Conservation (phyloP, 2,329 filamentous ascomycete genomes). For the Trichophyton verrucosum region DNA sequence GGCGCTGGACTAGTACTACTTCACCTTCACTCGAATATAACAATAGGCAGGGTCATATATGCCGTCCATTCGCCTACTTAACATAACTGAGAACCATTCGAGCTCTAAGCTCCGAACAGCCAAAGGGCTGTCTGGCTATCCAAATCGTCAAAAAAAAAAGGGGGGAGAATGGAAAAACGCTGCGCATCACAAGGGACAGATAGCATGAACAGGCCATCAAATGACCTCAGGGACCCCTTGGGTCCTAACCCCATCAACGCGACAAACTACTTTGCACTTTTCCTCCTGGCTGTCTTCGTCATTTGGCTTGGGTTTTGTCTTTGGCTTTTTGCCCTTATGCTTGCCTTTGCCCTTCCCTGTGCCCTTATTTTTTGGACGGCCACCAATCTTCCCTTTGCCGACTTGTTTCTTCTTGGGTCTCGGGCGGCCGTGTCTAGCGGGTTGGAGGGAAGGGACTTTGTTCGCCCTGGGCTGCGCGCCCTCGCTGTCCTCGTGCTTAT, state of each 20-base stretch:
- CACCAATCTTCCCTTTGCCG: not conserved
- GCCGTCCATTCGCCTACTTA: not conserved
- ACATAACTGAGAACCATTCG: not conserved
- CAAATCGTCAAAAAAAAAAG: too few species aligned
- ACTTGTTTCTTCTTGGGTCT: not conserved
- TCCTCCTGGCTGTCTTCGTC: not conserved
- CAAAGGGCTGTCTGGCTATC: not conserved
- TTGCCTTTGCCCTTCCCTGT: not conserved
- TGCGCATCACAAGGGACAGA: not conserved
- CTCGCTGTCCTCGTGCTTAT: conserved; percentile 21
- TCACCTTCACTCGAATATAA: not conserved
- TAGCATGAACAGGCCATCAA: not conserved
- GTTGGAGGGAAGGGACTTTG: not conserved
- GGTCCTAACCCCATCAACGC: conserved; percentile 12
- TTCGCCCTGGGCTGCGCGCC: conserved; percentile 13
- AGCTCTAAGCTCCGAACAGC: not conserved
- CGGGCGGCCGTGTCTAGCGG: not conserved
- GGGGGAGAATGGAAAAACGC: too few species aligned
- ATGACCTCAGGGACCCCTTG: conserved; percentile 13
- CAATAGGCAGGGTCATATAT: not conserved
- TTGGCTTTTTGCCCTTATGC: not conserved
- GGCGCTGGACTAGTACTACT: not conserved
- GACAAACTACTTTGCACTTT: conserved; percentile 12
- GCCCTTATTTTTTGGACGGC: not conserved
- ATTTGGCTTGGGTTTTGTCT: not conserved